Conservation (phyloP, 225 moss, liverwort and hornwort genomes). For the Sphagnum tenellum region DNA sequence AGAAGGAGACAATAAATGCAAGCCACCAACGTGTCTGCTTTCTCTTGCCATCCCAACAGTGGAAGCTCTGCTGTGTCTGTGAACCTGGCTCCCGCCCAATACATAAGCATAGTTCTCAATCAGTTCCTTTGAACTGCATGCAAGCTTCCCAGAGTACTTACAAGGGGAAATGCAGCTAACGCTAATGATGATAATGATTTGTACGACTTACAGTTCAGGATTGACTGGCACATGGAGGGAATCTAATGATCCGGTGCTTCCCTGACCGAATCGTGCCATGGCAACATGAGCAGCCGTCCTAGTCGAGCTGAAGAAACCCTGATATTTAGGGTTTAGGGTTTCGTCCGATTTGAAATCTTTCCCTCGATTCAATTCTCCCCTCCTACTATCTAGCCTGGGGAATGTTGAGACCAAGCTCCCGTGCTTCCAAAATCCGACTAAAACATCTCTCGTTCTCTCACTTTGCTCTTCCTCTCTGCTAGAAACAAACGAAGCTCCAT, state of each 20-base stretch:
- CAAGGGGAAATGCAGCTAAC: too few species aligned
- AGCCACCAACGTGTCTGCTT: slow-evolving; percentile 48
- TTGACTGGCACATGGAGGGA: slow-evolving; percentile 34
- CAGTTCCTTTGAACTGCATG: neutral
- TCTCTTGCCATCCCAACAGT: slow-evolving; percentile 36
- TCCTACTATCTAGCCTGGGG: too few species aligned
- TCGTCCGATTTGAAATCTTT: too few species aligned
- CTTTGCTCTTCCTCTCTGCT: too few species aligned
- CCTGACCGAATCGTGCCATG: slow-evolving; percentile 37
- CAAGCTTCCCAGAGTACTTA: slow-evolving; percentile 1
- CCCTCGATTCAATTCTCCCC: too few species aligned
- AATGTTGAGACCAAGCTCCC: too few species aligned
- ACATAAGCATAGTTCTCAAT: neutral
- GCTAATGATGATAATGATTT: neutral
- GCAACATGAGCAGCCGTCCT: too few species aligned
- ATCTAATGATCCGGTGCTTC: slow-evolving; percentile 30
- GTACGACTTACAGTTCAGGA: slow-evolving; percentile 35
- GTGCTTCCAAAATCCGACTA: too few species aligned
- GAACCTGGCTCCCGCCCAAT: slow-evolving; percentile 22
- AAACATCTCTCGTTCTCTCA: too few species aligned
- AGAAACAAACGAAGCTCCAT: too few species aligned
- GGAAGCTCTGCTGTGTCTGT: slow-evolving; percentile 37
- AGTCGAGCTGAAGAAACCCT: too few species aligned
- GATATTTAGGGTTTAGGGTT: too few species aligned
- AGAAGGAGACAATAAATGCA: slow-evolving; percentile 44